Base-by-base conservation (phyloP, 2,329 filamentous ascomycete genomes). In the Akanthomyces muscarius region DNA sequence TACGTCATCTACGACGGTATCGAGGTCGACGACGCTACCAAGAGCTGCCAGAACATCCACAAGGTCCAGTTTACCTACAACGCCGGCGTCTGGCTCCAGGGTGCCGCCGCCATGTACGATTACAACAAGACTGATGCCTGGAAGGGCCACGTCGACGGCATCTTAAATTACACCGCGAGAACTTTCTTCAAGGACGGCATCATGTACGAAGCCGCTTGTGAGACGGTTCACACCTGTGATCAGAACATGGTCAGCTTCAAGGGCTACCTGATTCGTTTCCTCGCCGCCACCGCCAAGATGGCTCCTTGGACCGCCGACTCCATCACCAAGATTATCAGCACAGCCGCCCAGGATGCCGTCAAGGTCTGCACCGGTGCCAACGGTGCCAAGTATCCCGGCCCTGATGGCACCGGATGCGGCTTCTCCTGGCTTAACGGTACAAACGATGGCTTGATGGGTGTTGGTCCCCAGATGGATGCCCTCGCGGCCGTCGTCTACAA, bases 191-290 rank as follows among this genome's bases (percentile, higher is more conserved):
- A 72, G 50, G 65, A 73, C 36, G 74, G 73, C 60, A 70, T 91
- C 71, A 82, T 90, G 72, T 83, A 80, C 69, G 89, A 92, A 75
- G 80, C 80, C 65, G 83, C 84, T 36, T 93, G 90, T 76, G 89
- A 92, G 76, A 75, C 74, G 8, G 74, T 74, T 63, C 75, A 77
- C 62, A 79, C 78, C 30, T 93, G 90, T 80, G 84, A 91, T 76
- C 81, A 81, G 66, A 89, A 92, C 73, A 88, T 92, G 76, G 83
- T 83, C 69, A 86, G 82, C 54, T 92, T 92, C 84, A 92, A 92
- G 76, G 89, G 87, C 13, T 92, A 91, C 73, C 78, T 91, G 30
- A 76, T 85, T 30, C 86, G 89, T 51, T 92, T 88, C 85, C 75
- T 88, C 71, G 81, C 84, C 1, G 77, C 76, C 21, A 82, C 84